These are phyloP conservation scores for Pichia sp. DNA, from an alignment of 1,139 yeast species.

Conservation along the genomic window DNA sequence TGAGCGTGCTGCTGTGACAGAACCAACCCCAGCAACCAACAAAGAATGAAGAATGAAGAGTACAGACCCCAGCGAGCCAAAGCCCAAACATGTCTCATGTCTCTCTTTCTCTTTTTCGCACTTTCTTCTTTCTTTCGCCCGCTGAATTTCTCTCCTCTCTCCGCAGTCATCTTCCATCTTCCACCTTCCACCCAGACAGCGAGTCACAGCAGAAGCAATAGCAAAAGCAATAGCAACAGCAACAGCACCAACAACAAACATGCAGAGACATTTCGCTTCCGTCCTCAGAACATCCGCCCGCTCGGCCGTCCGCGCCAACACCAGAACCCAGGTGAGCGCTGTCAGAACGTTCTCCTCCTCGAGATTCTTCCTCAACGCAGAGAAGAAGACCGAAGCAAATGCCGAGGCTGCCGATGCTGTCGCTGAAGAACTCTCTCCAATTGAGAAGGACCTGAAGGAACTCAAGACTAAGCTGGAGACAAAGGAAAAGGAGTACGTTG, in stretches of 20 bases:
- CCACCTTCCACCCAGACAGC: too few relatives aligned
- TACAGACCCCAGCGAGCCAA: too few relatives aligned
- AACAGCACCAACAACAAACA: conserved; percentile 7
- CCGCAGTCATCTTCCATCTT: too few relatives aligned
- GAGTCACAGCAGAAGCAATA: too few relatives aligned
- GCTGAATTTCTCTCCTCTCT: too few relatives aligned
- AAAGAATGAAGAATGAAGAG: too few relatives aligned
- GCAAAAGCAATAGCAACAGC: too few relatives aligned
- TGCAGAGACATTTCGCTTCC: conserved; percentile 7
- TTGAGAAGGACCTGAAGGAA: conserved; percentile 31
- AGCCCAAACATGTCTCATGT: too few relatives aligned
- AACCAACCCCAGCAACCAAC: not conserved
- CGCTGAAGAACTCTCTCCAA: conserved; percentile 14
- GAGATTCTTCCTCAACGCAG: conserved; percentile 11
- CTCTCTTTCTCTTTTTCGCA: too few relatives aligned
- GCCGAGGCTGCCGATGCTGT: conserved; percentile 12
- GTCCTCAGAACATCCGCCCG: conserved; percentile 9
- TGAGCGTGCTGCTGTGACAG: not conserved
- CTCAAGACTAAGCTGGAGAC: conserved; percentile 49
- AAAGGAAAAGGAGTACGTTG: conserved; percentile 77
- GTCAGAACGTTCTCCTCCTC: conserved; percentile 10
- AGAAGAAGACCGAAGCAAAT: conserved; percentile 17
- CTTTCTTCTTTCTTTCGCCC: too few relatives aligned
- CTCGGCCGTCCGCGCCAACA: conserved; percentile 3
- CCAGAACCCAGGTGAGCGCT: conserved; percentile 1